Conservation (phyloP, 768 basidiomycete genomes). For the Bullera alba region DNA sequence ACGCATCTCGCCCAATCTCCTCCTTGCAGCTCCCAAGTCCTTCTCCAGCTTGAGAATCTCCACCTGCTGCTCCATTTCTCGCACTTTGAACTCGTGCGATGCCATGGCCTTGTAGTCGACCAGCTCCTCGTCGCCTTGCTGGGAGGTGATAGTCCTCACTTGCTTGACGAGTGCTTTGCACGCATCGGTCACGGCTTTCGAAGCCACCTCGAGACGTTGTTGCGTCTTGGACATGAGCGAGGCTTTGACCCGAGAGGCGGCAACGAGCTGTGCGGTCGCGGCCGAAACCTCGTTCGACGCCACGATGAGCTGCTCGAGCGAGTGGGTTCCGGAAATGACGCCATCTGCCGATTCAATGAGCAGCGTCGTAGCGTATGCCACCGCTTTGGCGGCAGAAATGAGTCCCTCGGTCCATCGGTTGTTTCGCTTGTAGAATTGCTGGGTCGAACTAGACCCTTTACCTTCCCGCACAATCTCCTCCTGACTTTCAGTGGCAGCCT, state of each 20-base stretch:
- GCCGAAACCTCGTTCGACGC: constrained; percentile 98
- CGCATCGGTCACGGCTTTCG: constrained; percentile 94
- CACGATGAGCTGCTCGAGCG: constrained; percentile 96
- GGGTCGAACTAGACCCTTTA: constrained; percentile 78
- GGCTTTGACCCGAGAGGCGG: constrained; percentile 95
- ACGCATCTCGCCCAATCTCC: constrained; percentile 45
- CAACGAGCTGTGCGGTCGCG: constrained; percentile 95
- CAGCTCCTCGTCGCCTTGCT: constrained; percentile 70
- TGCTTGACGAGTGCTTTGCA: constrained; percentile 94
- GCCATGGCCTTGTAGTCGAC: constrained; percentile 88
- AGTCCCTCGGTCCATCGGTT: constrained; percentile 99
- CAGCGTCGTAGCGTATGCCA: constrained; percentile 89
- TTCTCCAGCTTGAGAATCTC: constrained; percentile 94
- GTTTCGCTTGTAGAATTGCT: constrained; percentile 99
- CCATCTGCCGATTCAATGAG: constrained; percentile 98
- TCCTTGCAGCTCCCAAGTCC: constrained; percentile 62
- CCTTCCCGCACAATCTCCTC: constrained; percentile 96
- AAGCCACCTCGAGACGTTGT: constrained; percentile 87
- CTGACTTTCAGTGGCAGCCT: constrained; percentile 95
- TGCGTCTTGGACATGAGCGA: constrained; percentile 98
- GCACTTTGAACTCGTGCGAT: constrained; percentile 86
- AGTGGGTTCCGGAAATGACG: constrained; percentile 90
- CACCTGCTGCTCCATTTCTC: constrained; percentile 99
- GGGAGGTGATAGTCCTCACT: constrained; percentile 88
- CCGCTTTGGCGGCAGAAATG: constrained; percentile 94